A percentile compares a stretch with the other conserved stretches of the same genome.
phyloP scores from a whole-genome alignment of 2,329 filamentous ascomycete genomes.

The Epichloe brachyelytri region DNA sequence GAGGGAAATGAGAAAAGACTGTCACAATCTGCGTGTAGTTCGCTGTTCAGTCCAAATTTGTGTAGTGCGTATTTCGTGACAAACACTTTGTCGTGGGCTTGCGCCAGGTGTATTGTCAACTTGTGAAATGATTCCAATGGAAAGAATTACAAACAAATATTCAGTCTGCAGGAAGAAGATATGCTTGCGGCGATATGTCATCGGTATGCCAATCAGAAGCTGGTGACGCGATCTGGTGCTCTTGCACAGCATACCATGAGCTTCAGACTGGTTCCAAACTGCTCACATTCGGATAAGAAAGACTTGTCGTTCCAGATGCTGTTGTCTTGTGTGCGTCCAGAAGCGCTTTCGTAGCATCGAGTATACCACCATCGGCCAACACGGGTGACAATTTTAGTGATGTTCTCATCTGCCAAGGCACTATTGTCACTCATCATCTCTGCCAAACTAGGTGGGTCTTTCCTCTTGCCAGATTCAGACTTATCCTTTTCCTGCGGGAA shows the following conservation, averaged over 20 bases:
- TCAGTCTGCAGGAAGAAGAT: not conserved
- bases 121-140: not conserved
- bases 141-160: not conserved
- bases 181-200: not conserved
- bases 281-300: slow-evolving; percentile 73
- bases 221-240: slow-evolving; percentile 50
- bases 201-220: slow-evolving; percentile 23
- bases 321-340: slow-evolving; percentile 29
- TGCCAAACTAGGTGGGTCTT: slow-evolving; percentile 43
- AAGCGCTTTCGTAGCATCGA: slow-evolving; percentile 70
- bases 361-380: slow-evolving; percentile 97
- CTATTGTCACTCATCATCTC: slow-evolving; percentile 62
- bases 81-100: not conserved
- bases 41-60: not conserved
- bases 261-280: slow-evolving; percentile 75
- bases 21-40: not conserved
- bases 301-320: slow-evolving; percentile 70
- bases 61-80: not conserved
- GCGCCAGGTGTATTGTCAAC: not conserved
- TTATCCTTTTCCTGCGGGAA: slow-evolving; percentile 9
- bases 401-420: slow-evolving; percentile 65
- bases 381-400: slow-evolving; percentile 81
- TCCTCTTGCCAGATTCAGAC: slow-evolving; percentile 15
- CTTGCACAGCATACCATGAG: slow-evolving; percentile 85
- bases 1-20: not conserved